Conservation (phyloP, 1,139 yeast species). For the Trichomonascaceae sp. region DNA sequence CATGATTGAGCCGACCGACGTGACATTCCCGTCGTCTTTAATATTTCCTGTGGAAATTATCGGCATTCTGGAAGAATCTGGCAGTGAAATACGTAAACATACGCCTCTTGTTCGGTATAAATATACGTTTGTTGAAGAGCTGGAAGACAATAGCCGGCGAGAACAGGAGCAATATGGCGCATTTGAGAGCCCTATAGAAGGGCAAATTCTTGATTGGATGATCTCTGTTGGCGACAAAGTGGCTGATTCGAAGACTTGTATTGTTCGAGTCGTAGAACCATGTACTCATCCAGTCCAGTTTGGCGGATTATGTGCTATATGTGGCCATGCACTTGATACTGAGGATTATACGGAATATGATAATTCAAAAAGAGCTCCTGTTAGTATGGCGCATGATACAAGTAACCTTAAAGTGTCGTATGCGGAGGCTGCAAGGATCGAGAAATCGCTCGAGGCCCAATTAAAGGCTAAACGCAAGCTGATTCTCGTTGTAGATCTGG, state of each 20-base stretch:
- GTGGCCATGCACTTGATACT: conserved; percentile 73
- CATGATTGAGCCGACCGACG: conserved; percentile 26
- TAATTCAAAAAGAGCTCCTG: conserved; percentile 72
- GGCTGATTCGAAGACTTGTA: conserved; percentile 39
- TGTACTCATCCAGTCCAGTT: conserved; percentile 94
- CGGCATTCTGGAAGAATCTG: conserved; percentile 42
- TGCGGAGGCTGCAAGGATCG: conserved; percentile 83
- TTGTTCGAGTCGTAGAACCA: conserved; percentile 65
- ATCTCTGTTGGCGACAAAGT: conserved; percentile 58
- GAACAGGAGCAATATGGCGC: conserved; percentile 39
- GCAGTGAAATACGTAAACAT: conserved; percentile 47
- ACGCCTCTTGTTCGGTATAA: conserved; percentile 54
- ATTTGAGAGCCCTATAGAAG: conserved; percentile 80
- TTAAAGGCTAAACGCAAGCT: conserved; percentile 53
- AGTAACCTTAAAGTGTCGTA: conserved; percentile 78
- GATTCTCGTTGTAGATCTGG: conserved; percentile 90
- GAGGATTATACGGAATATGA: conserved; percentile 75
- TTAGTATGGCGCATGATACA: conserved; percentile 85
- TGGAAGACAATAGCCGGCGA: conserved; percentile 20
- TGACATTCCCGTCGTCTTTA: conserved; percentile 48
- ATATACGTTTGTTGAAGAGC: conserved; percentile 48
- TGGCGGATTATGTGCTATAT: conserved; percentile 91
- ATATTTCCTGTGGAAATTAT: conserved; percentile 67
- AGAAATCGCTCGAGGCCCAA: conserved; percentile 59
- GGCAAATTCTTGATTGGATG: conserved; percentile 48